Percentiles rank a stretch among this genome's conserved stretches.
Conservation (phyloP, 1,139 yeast genomes). For the Suhomyces kunorum region DNA sequence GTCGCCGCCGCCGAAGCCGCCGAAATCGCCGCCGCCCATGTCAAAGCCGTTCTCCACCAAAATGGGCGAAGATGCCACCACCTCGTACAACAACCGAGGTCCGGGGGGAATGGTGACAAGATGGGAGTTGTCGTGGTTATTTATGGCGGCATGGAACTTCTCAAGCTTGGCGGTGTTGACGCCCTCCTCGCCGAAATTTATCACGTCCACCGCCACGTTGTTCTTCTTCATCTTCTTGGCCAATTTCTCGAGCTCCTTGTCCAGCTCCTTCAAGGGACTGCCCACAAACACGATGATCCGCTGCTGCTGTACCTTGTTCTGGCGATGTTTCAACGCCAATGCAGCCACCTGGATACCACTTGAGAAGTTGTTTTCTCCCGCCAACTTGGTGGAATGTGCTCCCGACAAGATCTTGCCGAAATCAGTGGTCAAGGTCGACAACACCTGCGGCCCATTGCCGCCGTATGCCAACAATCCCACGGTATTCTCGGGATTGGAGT, state of each 20-base stretch:
- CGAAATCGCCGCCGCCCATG: slow-evolving; percentile 41
- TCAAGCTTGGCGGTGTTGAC: slow-evolving; percentile 78
- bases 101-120: slow-evolving; percentile 89
- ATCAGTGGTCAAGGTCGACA: slow-evolving; percentile 85
- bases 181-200: slow-evolving; percentile 89
- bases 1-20: slow-evolving; percentile 46
- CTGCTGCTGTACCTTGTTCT: slow-evolving; percentile 88
- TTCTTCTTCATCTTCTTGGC: slow-evolving; percentile 95
- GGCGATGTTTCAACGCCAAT: slow-evolving; percentile 92
- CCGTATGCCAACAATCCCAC: slow-evolving; percentile 90
- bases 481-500: slow-evolving; percentile 89
- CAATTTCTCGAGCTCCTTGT: slow-evolving; percentile 73
- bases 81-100: slow-evolving; percentile 75
- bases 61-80: slow-evolving; percentile 68
- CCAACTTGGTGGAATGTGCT: slow-evolving; percentile 75
- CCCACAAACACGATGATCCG: slow-evolving; percentile 90
- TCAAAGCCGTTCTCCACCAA: slow-evolving; percentile 58
- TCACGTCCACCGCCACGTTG: slow-evolving; percentile 83
- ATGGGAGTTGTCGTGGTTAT: slow-evolving; percentile 79
- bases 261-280: slow-evolving; percentile 73
- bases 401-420: slow-evolving; percentile 89
- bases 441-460: slow-evolving; percentile 81
- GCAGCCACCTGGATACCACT: slow-evolving; percentile 97
- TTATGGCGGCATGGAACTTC: slow-evolving; percentile 74
- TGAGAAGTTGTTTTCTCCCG: slow-evolving; percentile 67